These are phyloP conservation scores for Rhodotorula sp. DNA, from an alignment of 1,284 basidiomycete species.

Conservation along the genomic window DNA sequence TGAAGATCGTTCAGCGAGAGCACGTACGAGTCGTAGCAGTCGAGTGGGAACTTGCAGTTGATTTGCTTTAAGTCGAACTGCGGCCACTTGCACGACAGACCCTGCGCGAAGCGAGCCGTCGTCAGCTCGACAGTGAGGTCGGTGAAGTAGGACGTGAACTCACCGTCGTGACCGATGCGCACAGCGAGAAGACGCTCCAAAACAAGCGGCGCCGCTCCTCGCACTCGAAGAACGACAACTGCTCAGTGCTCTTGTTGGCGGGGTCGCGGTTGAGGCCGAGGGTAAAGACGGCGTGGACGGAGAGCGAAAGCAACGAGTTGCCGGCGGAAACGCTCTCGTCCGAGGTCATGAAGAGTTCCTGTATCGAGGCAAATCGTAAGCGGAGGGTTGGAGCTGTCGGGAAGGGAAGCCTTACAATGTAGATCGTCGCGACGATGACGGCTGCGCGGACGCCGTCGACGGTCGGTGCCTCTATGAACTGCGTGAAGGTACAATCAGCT, in stretches of 20 bases:
- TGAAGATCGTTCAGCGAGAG: background rate
- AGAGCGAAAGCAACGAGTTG: conserved; percentile 23
- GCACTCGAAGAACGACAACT: conserved; percentile 13
- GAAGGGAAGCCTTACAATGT: conserved; percentile 9
- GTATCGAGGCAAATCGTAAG: background rate
- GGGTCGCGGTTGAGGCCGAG: conserved; percentile 39
- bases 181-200: conserved; percentile 32
- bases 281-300: conserved; percentile 23
- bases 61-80: conserved; percentile 25
- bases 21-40: conserved; percentile 21
- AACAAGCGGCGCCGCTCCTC: conserved; percentile 34
- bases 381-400: no score
- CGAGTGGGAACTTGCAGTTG: conserved; percentile 28
- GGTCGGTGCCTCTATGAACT: conserved; percentile 27
- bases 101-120: background rate
- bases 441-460: conserved; percentile 17
- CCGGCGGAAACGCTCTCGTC: conserved; percentile 19
- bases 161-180: conserved; percentile 17
- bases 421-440: conserved; percentile 10
- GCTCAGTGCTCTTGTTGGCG: background rate
- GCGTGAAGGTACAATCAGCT: background rate
- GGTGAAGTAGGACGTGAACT: background rate
- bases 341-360: conserved; percentile 22
- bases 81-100: conserved; percentile 14
- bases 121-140: background rate